Percentiles rank a stretch among this genome's conserved stretches.
Evolutionary conservation across 2,329 filamentous ascomycete species (phyloP).

Genomic region (Aspergillus sp.): DNA sequence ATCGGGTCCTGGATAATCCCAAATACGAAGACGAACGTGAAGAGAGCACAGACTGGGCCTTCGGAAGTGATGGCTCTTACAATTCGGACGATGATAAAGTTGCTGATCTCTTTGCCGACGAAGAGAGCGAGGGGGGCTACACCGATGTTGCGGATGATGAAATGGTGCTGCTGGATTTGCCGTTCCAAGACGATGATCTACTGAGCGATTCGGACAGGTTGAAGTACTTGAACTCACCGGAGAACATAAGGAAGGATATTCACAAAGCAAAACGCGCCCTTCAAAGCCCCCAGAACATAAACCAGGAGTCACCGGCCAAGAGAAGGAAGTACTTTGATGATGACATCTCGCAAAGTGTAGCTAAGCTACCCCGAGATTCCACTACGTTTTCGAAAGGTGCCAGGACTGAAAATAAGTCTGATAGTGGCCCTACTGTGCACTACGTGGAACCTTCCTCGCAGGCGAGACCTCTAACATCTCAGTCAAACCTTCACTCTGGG

Average conservation of each 20-base stretch:
- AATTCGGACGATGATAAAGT: slow-evolving; percentile 43
- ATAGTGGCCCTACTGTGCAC: neutral
- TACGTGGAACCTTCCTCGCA: neutral
- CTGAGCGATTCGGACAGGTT: neutral
- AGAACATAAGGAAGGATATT: slow-evolving; percentile 1
- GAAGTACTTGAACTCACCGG: neutral
- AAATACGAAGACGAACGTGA: slow-evolving; percentile 51
- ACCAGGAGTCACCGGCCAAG: neutral
- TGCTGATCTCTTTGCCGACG: slow-evolving; percentile 21
- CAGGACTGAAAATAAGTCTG: neutral
- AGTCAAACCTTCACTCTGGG: slow-evolving; percentile 21
- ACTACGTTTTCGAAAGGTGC: neutral
- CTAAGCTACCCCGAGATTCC: neutral
- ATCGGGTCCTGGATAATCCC: slow-evolving; percentile 9
- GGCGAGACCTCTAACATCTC: neutral
- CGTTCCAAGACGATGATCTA: slow-evolving; percentile 15
- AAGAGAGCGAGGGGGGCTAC: slow-evolving; percentile 14
- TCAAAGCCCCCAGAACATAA: neutral
- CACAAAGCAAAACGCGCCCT: neutral
- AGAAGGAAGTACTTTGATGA: neutral
- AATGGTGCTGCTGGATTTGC: slow-evolving; percentile 19
- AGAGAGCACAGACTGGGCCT: slow-evolving; percentile 56
- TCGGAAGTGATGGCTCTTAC: slow-evolving; percentile 42
- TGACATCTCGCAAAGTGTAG: neutral
- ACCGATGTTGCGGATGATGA: slow-evolving; percentile 16